Base-by-base conservation (phyloP, 2,329 filamentous ascomycete genomes). In the Myriangium duriaei region DNA sequence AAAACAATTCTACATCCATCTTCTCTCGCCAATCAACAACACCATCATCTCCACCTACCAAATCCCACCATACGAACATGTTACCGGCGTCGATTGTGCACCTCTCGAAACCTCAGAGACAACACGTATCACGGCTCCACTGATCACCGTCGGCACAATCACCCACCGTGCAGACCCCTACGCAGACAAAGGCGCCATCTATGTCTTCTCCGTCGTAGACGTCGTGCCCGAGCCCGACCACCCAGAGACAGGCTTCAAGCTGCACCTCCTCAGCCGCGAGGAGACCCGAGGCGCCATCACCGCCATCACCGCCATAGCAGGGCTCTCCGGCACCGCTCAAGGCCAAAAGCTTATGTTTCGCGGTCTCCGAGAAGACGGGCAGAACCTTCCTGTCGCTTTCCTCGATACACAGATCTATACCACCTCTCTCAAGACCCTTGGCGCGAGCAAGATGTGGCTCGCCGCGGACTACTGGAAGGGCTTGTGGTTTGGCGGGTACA, bases 361-460 rank as follows among this genome's bases (percentile, higher is more conserved):
- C 42, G 91, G 91, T 29, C 69, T 98, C 3, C 95, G 95, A 57
- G 91, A 98, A 58, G 91, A 98, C 54, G 85, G 87, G 1, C 86
- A 82, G 1, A 71, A 96, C 37, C 68, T 96, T 1, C 91, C 91
- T 0, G 88, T 98, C 3, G 91, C 91, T 0, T 98, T 98, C 54
- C 81, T 98, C 69, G 91, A 98, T 53, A 92, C 95, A 77, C 91
- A 84, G 61, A 92, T 83, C 59, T 91, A 94, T 51, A 84, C 94
- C 10, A 83, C 78, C 2, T 76, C 80, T n/a, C 72, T 85, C 38
- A 91, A 87, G 53, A 83, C 85, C 50, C 69, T 98, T 12, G 76
- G 77, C 3, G 76, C 80, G 1, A 92, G 85, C 0, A 87, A 88
- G 0, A 69, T 98, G 55, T 86, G 83, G 51, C 68, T 94, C 9